Percentiles rank a stretch among this genome's conserved stretches.
These are phyloP conservation scores for Naganishia onofrii DNA, from an alignment of 768 basidiomycete species.

Conservation along the genomic window DNA sequence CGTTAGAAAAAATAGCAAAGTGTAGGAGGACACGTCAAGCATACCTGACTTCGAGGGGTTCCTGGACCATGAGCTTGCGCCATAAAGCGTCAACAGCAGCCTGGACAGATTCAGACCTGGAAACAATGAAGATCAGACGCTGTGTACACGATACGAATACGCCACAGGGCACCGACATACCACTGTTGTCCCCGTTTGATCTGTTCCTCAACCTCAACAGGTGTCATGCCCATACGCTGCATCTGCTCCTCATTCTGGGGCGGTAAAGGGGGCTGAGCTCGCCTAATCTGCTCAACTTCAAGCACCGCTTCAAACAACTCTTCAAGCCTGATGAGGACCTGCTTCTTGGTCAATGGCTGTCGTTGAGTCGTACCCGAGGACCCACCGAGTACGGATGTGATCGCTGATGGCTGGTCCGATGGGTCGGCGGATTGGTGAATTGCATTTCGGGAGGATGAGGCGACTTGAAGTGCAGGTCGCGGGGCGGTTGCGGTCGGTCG, in stretches of 20 bases:
- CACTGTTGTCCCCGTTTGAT: constrained; percentile 28
- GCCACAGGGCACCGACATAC: not conserved
- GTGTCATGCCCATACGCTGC: constrained; percentile 27
- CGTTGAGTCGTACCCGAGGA: constrained; percentile 29
- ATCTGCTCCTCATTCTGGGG: constrained; percentile 37
- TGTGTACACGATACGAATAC: not conserved
- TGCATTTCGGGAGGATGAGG: constrained; percentile 52
- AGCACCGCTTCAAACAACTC: constrained; percentile 78
- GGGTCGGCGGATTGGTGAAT: constrained; percentile 25
- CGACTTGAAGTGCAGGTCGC: constrained; percentile 88
- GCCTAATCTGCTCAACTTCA: constrained; percentile 75
- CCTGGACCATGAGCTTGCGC: constrained; percentile 76
- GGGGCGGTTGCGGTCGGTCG: constrained; percentile 95
- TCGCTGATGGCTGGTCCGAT: constrained; percentile 5
- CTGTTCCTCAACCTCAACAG: constrained; percentile 37
- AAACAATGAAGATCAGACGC: not conserved
- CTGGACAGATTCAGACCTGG: constrained; percentile 35
- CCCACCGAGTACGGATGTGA: constrained; percentile 4
- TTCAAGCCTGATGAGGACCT: constrained; percentile 76
- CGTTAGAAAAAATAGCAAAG: not conserved
- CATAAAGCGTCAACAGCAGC: constrained; percentile 66
- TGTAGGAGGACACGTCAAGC: constrained; percentile 25
- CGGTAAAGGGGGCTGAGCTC: constrained; percentile 65
- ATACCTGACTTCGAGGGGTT: constrained; percentile 89
- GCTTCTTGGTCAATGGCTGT: constrained; percentile 65